Base-by-base conservation (phyloP, 2,329 filamentous ascomycete species). In the Sporothrix brasiliensis region DNA sequence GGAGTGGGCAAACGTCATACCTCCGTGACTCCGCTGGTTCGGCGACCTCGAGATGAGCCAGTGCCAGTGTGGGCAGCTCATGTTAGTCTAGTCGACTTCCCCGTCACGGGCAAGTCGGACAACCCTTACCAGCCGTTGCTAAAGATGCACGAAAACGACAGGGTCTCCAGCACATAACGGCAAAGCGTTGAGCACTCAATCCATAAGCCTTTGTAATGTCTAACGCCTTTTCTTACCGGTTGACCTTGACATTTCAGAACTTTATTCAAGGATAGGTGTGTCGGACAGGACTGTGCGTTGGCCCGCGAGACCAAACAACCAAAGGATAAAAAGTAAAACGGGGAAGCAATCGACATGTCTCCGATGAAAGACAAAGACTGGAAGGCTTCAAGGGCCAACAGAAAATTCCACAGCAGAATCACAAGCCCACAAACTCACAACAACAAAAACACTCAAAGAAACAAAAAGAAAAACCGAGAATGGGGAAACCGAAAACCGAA, bases 261-360 rank as follows among this genome's bases (percentile, higher is more conserved):
- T 7, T 34, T 6, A 34, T 34, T 34, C 34, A 34, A 34, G 34
- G 34, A 34, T 9, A 34, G 47, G 49, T 49, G 2, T 47, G 39
- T 47, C 27, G 11, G 21, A 27, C 21, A n/a, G 4, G 7, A 4
- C 34, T 34, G 34, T 47, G 60, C 41, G 7, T 14, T 21, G 30
- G 61, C 19, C 63, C 63, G 61, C 24, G 34, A 34, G 47, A 53
- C 63, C 21, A 53, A 53, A 53, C 27, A 53, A 47, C 24, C 52
- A 67, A 67, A 47, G 44, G 27, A 52, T 53, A 50, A 10, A 21
- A 11, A 9, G 27, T 3, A 44, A 52, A 39, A 50, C 47, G 27
- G 27, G 27, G 53, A 67, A 49, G 21, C 44, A 53, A 9, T 41
- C 27, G 39, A 19, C 30, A 30, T 7, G n/a, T 19, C 61, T 10